phyloP scores from a whole-genome alignment of 2,329 filamentous ascomycete genomes.

The Coleophoma crateriformis region DNA sequence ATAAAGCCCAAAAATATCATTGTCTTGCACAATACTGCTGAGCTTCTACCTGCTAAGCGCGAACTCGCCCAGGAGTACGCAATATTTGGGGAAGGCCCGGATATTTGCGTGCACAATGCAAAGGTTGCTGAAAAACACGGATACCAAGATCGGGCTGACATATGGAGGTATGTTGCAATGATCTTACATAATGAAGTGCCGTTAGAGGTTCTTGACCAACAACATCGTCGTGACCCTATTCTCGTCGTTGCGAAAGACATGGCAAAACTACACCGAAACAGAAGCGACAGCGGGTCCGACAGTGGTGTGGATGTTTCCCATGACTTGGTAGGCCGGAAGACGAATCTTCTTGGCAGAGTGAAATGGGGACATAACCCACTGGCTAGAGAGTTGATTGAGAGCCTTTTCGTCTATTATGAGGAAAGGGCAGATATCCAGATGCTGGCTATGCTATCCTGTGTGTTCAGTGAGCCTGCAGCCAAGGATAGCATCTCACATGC shows the following conservation, averaged over 20 bases:
- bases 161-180: constrained; percentile 79
- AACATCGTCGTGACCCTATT: constrained; percentile 44
- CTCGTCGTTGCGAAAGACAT: constrained; percentile 64
- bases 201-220: constrained; percentile 54
- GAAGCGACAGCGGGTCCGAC: constrained; percentile 35
- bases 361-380: constrained; percentile 65
- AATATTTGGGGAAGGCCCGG: constrained; percentile 76
- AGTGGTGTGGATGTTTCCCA: constrained; percentile 41
- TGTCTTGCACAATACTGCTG: constrained; percentile 64
- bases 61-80: constrained; percentile 74
- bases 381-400: constrained; percentile 53
- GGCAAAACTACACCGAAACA: constrained; percentile 29
- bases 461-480: constrained; percentile 56
- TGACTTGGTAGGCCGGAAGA: constrained; percentile 22
- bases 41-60: constrained; percentile 71
- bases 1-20: constrained; percentile 60
- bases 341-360: constrained; percentile 48
- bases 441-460: constrained; percentile 66
- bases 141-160: constrained; percentile 65
- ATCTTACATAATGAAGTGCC: constrained; percentile 74
- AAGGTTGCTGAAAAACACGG: constrained; percentile 67
- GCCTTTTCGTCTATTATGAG: constrained; percentile 61
- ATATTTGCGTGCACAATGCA: constrained; percentile 82
- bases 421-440: constrained; percentile 60
- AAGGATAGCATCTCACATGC: constrained; percentile 52